A percentile compares a stretch with the other conserved stretches of the same genome.
Evolutionary conservation across 2,329 filamentous ascomycete species (phyloP).

Genomic region (Sarocladium kiliense): DNA sequence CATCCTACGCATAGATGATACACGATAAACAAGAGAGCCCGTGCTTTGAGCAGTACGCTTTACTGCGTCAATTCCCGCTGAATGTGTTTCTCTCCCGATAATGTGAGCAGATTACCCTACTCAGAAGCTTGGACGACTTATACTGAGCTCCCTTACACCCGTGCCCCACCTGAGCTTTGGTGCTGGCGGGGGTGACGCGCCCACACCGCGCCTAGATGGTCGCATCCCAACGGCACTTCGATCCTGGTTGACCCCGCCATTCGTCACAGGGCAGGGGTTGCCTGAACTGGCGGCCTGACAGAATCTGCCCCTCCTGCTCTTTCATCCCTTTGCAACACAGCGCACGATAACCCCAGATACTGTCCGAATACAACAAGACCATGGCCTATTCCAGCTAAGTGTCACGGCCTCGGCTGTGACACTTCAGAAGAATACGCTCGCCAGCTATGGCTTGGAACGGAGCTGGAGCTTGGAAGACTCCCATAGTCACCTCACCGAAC

Average conservation of each 20-base stretch:
- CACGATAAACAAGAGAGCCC: neutral
- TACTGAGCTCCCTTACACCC: neutral
- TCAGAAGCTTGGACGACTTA: no score
- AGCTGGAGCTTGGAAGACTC: conserved; percentile 43
- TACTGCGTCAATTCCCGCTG: neutral
- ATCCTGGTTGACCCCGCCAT: conserved; percentile 2
- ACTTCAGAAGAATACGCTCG: conserved; percentile 23
- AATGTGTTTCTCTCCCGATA: no score
- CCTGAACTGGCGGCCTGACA: neutral
- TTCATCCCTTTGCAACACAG: conserved; percentile 5
- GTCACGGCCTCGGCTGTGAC: conserved; percentile 51
- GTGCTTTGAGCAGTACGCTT: neutral
- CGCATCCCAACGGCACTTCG: conserved; percentile 1
- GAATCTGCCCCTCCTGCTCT: conserved; percentile 1
- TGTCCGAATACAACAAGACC: conserved; percentile 10
- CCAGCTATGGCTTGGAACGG: conserved; percentile 49
- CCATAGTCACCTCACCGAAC: conserved; percentile 22
- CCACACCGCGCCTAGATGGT: neutral
- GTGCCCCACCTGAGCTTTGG: neutral
- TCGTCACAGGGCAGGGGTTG: conserved; percentile 6
- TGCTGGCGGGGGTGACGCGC: neutral
- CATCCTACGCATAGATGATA: conserved; percentile 1
- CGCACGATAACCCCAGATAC: neutral
- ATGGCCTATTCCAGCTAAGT: conserved; percentile 45
- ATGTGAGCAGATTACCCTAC: no score